Base-by-base conservation (phyloP, 2,329 filamentous ascomycete species). In the Colletotrichum melonis region DNA sequence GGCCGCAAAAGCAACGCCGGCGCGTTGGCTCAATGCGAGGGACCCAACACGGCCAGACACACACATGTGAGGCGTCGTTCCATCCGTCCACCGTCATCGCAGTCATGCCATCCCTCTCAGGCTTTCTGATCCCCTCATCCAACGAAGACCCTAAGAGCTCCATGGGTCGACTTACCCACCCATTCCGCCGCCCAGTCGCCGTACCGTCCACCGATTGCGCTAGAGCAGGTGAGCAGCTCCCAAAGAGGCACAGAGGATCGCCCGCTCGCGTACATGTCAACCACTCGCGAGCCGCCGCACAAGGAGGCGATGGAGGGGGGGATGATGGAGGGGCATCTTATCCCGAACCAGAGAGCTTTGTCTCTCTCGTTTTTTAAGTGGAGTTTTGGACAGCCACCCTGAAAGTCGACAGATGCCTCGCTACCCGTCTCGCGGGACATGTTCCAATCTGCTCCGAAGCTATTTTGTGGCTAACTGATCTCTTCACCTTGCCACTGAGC, bases 171-270 rank as follows among this genome's bases (percentile, higher is more conserved):
- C 19, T 9, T 49, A n/a, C 57, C 56, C 69, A 49, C 35, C 24
- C 35, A n/a, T 16, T 42, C 38, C 63, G 26, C 63, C 24, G 16
- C 54, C 32, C 46, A 67, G 22, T 56, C 32, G 32, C 14, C 38
- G 38, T 42, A 42, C 63, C n/a, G 16, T 59, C n/a, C 26, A 42
- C 63, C 26, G 26, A 52, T 35, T n/a, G 70, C 67, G 67, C 60
- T 73, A 73, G 67, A 35, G 12, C 54, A 54, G 71, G 46, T 73
- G 67, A 35, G 12, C 54, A 54, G 71, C 56, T 71, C 35, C 35
- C 38, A 62, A 66, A 52, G 14, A 49, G 24, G 67, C 42, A 64
- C 42, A 24, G 59, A 72, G 46, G 42, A 60, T 71, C 46, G 22
- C 24, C 67, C 28, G 26, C 55, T 55, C 67, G 70, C 70, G 63